phyloP scores from a whole-genome alignment of 2,329 filamentous ascomycete species.

The Parascedosporium putredinis region DNA sequence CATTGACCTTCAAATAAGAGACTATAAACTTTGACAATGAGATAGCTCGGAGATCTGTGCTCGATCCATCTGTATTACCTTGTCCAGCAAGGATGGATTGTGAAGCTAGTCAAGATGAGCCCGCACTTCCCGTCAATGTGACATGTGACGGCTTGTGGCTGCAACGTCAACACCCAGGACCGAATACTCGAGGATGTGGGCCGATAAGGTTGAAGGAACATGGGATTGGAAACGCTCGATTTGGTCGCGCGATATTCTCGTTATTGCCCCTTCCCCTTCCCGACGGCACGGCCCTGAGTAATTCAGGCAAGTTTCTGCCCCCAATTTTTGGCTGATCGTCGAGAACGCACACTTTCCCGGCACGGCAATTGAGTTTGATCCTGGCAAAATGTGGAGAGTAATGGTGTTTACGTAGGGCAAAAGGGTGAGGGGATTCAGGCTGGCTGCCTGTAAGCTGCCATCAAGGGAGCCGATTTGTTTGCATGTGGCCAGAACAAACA shows the following conservation, averaged over 20 bases:
- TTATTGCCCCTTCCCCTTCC: background rate
- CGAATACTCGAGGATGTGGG: background rate
- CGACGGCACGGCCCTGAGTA: conserved; percentile 3
- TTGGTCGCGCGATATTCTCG: background rate
- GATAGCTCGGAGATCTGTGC: background rate
- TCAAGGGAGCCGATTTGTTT: background rate
- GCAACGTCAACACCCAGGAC: background rate
- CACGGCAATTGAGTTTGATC: conserved; percentile 6
- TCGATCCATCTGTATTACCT: too few relatives aligned
- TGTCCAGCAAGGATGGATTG: background rate
- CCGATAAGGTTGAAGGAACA: conserved; percentile 3
- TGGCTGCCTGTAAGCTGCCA: too few relatives aligned
- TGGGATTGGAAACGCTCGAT: background rate
- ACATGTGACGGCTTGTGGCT: background rate
- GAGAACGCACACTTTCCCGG: conserved; percentile 1
- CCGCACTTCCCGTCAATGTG: background rate
- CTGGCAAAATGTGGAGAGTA: conserved; percentile 2
- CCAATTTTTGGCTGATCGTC: conserved; percentile 6
- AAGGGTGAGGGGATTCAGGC: background rate
- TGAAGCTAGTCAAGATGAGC: background rate
- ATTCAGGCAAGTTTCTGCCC: conserved; percentile 7
- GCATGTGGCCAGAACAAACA: background rate
- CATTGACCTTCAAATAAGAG: too few relatives aligned
- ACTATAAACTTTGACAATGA: too few relatives aligned
- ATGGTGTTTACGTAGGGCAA: background rate